phyloP scores from a whole-genome alignment of 2,329 filamentous ascomycete species.

The Aspergillus texensis region DNA sequence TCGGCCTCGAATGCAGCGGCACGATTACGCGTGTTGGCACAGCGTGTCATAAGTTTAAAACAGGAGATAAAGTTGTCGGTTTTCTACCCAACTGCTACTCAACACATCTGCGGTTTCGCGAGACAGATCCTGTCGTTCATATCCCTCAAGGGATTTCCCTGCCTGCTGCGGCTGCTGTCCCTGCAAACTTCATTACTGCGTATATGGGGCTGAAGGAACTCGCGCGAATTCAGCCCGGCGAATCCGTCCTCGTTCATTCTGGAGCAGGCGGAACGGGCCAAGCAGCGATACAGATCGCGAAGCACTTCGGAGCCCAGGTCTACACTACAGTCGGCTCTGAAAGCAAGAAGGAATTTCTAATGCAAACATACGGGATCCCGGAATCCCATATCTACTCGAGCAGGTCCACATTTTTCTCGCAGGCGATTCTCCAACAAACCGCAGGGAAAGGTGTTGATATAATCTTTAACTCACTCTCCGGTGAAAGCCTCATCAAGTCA shows the following conservation, averaged over 20 bases:
- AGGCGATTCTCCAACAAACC: slow-evolving; percentile 22
- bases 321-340: slow-evolving; percentile 29
- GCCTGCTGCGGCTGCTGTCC: not conserved
- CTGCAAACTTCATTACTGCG: not conserved
- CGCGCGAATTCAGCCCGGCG: slow-evolving; percentile 9
- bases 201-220: not conserved
- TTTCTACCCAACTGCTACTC: not conserved
- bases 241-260: slow-evolving; percentile 29
- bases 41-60: not conserved
- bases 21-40: slow-evolving; percentile 3
- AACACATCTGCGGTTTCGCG: not conserved
- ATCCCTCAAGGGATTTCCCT: not conserved
- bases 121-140: not conserved
- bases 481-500: slow-evolving; percentile 26
- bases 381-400: not conserved
- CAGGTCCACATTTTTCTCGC: not conserved
- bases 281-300: slow-evolving; percentile 29
- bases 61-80: not conserved
- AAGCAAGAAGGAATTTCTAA: not conserved
- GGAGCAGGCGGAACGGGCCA: slow-evolving; percentile 33
- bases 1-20: not conserved
- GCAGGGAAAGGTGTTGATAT: slow-evolving; percentile 27
- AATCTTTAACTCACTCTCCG: slow-evolving; percentile 29
- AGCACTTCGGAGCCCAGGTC: slow-evolving; percentile 25
- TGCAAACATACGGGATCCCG: not conserved